phyloP scores from a whole-genome alignment of 805 yeast genomes.

The Candida maltosa region DNA sequence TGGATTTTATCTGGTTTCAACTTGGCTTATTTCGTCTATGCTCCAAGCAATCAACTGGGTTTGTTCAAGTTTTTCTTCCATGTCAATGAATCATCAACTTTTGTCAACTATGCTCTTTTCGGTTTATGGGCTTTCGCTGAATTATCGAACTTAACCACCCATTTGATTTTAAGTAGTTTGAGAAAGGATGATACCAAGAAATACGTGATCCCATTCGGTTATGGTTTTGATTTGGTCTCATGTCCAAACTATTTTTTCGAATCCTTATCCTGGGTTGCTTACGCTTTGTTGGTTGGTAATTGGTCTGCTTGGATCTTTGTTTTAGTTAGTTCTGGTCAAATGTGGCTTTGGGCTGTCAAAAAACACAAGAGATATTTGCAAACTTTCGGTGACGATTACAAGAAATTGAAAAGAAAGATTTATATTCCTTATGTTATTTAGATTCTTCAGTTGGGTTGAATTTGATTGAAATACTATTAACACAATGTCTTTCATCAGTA shows the following conservation, averaged over 20 bases:
- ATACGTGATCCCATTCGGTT: conserved; percentile 77
- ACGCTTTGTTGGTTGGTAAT: conserved; percentile 71
- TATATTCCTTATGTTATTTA: conserved; percentile 72
- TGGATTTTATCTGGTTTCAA: conserved; percentile 83
- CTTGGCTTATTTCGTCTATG: conserved; percentile 49
- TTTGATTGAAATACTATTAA: conserved; percentile 78
- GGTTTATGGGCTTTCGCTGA: conserved; percentile 59
- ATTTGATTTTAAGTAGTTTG: conserved; percentile 58
- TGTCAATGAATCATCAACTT: conserved; percentile 38
- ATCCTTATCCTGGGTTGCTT: conserved; percentile 67
- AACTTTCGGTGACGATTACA: conserved; percentile 76
- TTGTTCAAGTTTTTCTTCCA: conserved; percentile 37
- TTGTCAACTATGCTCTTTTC: conserved; percentile 28
- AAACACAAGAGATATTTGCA: conserved; percentile 68
- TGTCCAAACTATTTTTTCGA: conserved; percentile 96
- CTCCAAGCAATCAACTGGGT: conserved; percentile 14
- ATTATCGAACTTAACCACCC: conserved; percentile 69
- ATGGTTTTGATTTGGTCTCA: conserved; percentile 76
- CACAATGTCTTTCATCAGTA: conserved; percentile 92
- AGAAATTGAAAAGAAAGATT: conserved; percentile 67
- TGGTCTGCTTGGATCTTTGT: conserved; percentile 73
- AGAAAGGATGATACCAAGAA: conserved; percentile 51
- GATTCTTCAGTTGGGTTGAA: conserved; percentile 30
- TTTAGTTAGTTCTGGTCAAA: conserved; percentile 69
- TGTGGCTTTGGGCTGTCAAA: conserved; percentile 89